Evolutionary conservation across 129 eudicot species (phyloP), one percentile per base, ranked within the genome.

Genomic region (Scalesia atractyloides): DNA sequence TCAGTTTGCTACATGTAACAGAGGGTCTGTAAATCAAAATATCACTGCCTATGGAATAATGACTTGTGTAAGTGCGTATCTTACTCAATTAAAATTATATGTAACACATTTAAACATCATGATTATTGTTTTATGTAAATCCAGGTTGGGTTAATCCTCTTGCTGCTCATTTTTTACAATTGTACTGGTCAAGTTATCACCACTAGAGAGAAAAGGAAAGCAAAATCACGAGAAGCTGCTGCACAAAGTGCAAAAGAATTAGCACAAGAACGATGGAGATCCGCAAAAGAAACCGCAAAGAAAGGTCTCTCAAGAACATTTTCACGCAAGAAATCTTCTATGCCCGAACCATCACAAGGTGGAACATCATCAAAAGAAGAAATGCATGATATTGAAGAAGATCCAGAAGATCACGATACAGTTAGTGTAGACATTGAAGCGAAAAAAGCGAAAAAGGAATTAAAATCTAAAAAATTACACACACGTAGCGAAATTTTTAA

Each of bases 201-300:
- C 39, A 75, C 82, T 6, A 75, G 96, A 84, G 96, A 89, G 65
- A 87, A 73, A 33, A 76, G 82, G 30, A 87, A 86, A 70, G 98
- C 95, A 14, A 89, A 89, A 80, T 89, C 96, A 58, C 80, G 98
- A 78, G 98, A 92, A 82, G 98, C 98, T 6, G 98, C 95, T 12
- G 98, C 95, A 75, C 78, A 66, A 74, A 92, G 90, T 71, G 98
- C 93, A 14, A 77, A 80, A 61, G 98, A 89, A 74, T 85, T 88
- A 24, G 98, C 82, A 44, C 95, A 87, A 17, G 85, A 85, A 68
- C 73, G 70, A 84, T 92, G 98, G 98, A 84, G 75, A 61, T 80
- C 88, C 15, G 91, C 97, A 26, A 92, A 89, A 83, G 96, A 81
- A 9, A 75, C 69, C 30, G 97, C 96, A 3, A 76, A 53, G 63